A percentile compares a stretch with the other conserved stretches of the same genome.
Conservation (phyloP, 257 asterid species). For the Capsicum chinense region DNA sequence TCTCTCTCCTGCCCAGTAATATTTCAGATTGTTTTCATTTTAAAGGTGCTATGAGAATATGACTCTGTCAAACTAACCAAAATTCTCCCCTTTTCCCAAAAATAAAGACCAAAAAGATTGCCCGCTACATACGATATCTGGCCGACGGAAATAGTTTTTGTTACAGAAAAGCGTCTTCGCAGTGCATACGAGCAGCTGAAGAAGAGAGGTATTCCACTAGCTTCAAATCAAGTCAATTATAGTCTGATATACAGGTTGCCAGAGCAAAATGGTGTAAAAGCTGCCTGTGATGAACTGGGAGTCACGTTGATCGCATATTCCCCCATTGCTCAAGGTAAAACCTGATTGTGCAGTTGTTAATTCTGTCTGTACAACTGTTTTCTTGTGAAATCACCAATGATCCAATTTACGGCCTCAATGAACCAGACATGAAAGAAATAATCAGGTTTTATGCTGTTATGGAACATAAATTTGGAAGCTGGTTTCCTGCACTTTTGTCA, state of each 20-base stretch:
- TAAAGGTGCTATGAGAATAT: background rate
- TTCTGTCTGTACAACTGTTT: background rate
- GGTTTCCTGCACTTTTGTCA: slow-evolving; percentile 2
- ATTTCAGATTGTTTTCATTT: background rate
- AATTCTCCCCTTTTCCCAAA: background rate
- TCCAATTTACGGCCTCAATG: background rate
- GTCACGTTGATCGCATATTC: slow-evolving; percentile 83
- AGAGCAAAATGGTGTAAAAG: slow-evolving; percentile 89
- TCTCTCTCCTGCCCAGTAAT: background rate
- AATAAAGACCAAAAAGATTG: background rate
- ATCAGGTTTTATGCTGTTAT: background rate
- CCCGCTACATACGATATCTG: background rate
- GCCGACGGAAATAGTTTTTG: slow-evolving; percentile 24
- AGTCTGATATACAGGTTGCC: slow-evolving; percentile 85
- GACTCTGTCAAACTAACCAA: background rate
- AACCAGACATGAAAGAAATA: background rate
- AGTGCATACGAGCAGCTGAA: slow-evolving; percentile 71
- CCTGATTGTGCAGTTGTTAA: background rate
- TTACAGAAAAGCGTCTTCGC: slow-evolving; percentile 84
- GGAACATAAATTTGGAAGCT: background rate
- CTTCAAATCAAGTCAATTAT: slow-evolving; percentile 96
- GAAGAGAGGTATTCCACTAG: slow-evolving; percentile 87
- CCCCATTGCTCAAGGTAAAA: slow-evolving; percentile 93
- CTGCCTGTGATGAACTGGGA: slow-evolving; percentile 91
- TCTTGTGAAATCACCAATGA: background rate